phyloP scores from a whole-genome alignment of 345 rosid species.

The Populus nigra region DNA sequence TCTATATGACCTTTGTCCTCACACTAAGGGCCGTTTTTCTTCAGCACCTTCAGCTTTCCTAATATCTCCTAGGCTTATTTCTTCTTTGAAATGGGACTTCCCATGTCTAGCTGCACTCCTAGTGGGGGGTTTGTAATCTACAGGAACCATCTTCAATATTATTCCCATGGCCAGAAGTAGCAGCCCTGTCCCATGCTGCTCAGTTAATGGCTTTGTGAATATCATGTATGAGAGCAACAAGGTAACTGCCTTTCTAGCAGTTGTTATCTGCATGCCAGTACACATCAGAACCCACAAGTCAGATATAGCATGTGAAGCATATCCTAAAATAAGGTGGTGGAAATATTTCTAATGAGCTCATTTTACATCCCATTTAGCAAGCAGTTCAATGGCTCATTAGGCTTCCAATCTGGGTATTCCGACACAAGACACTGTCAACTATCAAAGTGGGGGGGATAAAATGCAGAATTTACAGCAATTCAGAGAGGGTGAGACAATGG shows the following conservation, averaged over 20 bases:
- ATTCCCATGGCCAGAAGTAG: slow-evolving; percentile 78
- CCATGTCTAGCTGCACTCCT: slow-evolving; percentile 23
- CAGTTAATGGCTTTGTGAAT: slow-evolving; percentile 87
- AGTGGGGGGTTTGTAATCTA: slow-evolving; percentile 38
- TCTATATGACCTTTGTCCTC: neutral
- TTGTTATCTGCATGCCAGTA: slow-evolving; percentile 55
- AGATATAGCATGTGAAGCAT: neutral
- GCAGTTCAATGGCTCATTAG: neutral
- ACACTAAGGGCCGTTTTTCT: slow-evolving; percentile 57
- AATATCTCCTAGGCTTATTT: slow-evolving; percentile 12
- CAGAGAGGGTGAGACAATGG: neutral
- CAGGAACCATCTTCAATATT: slow-evolving; percentile 69
- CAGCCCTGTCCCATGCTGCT: slow-evolving; percentile 75
- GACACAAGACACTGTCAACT: neutral
- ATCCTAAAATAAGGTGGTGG: neutral
- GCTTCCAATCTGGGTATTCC: neutral
- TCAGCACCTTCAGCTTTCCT: slow-evolving; percentile 34
- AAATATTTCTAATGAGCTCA: neutral
- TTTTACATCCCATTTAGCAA: neutral
- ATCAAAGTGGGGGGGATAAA: too few relatives aligned
- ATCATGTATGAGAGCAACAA: slow-evolving; percentile 69
- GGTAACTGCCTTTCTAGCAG: slow-evolving; percentile 80
- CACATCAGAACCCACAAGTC: neutral
- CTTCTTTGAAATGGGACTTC: slow-evolving; percentile 22
- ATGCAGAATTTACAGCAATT: neutral